Percentiles rank a stretch among this genome's conserved stretches.
These are phyloP conservation scores for Neurospora sp. DNA, from an alignment of 495 filamentous ascomycete species.

Conservation along the genomic window DNA sequence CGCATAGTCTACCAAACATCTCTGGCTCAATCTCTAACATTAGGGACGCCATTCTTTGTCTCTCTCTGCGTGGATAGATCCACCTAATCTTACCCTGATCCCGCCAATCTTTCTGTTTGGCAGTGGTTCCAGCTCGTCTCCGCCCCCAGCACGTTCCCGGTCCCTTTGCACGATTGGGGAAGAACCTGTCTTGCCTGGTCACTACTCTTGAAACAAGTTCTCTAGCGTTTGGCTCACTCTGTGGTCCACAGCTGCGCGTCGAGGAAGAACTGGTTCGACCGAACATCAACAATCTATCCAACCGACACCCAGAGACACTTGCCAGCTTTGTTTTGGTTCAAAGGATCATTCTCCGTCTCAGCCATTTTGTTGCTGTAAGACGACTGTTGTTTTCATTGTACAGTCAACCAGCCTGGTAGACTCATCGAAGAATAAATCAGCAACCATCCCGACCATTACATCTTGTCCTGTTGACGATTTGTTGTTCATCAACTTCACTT, in stretches of 20 bases:
- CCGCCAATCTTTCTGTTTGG: conserved; percentile 7
- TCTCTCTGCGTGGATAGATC: conserved; percentile 2
- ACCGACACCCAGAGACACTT: background rate
- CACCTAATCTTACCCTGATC: conserved; percentile 8
- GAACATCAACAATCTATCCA: background rate
- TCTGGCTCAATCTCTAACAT: conserved; percentile 8
- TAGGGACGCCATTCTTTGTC: conserved; percentile 17
- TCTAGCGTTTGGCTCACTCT: background rate
- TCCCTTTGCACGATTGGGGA: background rate
- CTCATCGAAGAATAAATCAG: background rate
- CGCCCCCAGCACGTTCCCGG: conserved; percentile 12
- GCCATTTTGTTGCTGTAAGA: background rate
- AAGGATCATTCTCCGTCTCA: background rate
- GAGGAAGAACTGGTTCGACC: background rate
- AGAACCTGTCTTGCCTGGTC: background rate
- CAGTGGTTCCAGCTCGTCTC: conserved; percentile 7
- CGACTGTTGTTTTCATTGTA: background rate
- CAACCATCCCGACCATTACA: background rate
- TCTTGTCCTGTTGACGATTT: background rate
- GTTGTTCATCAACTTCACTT: background rate
- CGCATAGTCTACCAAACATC: conserved; percentile 8
- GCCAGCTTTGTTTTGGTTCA: background rate
- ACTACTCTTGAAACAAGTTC: background rate
- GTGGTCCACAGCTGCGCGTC: background rate
- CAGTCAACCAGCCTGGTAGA: background rate